A percentile compares a stretch with the other conserved stretches of the same genome.
Conservation (phyloP, 768 basidiomycete genomes). For the Gautieria morchelliformis region DNA sequence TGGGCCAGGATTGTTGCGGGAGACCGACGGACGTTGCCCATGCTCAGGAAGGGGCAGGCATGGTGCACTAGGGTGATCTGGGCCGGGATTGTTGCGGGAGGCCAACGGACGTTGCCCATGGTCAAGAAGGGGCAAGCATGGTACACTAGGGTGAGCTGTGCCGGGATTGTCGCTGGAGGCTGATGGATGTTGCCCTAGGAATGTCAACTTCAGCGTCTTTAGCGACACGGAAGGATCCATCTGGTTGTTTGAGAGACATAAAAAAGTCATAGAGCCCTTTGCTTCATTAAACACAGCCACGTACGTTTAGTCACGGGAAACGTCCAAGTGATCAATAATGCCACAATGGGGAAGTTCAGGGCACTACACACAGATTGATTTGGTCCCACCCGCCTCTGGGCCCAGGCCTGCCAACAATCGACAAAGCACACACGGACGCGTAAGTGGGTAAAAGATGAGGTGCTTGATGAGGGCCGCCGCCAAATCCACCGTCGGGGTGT, state of each 20-base stretch:
- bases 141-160: too few species aligned
- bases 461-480: slow-evolving; percentile 82
- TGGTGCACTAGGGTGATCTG: too few species aligned
- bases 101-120: too few species aligned
- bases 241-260: slow-evolving; percentile 82
- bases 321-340: not conserved
- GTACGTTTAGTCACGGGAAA: not conserved
- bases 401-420: slow-evolving; percentile 70
- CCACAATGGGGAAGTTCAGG: not conserved
- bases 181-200: too few species aligned
- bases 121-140: too few species aligned
- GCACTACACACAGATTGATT: slow-evolving; percentile 58
- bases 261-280: slow-evolving; percentile 80
- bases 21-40: too few species aligned
- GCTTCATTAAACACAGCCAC: slow-evolving; percentile 25
- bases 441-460: slow-evolving; percentile 88
- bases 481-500: slow-evolving; percentile 83
- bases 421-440: slow-evolving; percentile 74
- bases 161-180: too few species aligned
- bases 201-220: slow-evolving; percentile 89
- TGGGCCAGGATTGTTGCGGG: too few species aligned
- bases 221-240: slow-evolving; percentile 89
- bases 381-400: slow-evolving; percentile 76
- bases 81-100: too few species aligned
- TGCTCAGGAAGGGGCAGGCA: too few species aligned